Conservation (phyloP, 805 yeast genomes). For the Cyberlindnera misumaiensis region DNA sequence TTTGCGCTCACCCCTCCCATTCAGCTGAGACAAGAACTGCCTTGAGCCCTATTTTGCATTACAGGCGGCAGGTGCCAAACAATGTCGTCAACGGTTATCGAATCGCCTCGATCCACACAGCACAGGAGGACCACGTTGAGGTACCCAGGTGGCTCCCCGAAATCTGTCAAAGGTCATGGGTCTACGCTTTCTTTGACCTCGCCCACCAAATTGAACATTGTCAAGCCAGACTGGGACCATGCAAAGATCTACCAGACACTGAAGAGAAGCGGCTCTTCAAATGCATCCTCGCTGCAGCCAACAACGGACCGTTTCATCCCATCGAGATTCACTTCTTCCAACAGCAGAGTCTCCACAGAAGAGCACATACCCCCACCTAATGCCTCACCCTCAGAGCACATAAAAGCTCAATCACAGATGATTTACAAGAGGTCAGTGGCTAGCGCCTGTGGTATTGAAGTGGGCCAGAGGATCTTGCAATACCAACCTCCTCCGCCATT, state of each 20-base stretch:
- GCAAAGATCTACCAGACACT: constrained; percentile 16
- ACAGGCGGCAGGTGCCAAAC: background rate
- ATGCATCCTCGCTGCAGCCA: constrained; percentile 11
- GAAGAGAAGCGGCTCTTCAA: constrained; percentile 16
- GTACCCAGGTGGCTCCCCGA: constrained; percentile 6
- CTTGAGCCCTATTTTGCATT: constrained; percentile 1
- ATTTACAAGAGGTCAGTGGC: constrained; percentile 79
- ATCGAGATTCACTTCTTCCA: constrained; percentile 40
- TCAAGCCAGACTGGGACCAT: constrained; percentile 31
- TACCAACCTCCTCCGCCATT: constrained; percentile 84
- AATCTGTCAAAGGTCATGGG: constrained; percentile 16
- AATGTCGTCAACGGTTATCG: constrained; percentile 11
- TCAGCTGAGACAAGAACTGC: background rate
- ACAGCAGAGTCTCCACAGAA: constrained; percentile 37
- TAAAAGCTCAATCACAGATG: constrained; percentile 35
- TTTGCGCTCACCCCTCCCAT: too few species aligned
- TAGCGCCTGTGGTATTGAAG: constrained; percentile 85
- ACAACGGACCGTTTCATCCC: constrained; percentile 58
- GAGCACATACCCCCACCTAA: constrained; percentile 36
- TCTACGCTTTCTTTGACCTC: constrained; percentile 36
- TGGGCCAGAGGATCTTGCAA: constrained; percentile 75
- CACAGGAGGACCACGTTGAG: constrained; percentile 6
- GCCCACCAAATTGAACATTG: constrained; percentile 41
- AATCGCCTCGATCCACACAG: constrained; percentile 16
- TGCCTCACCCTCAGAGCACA: constrained; percentile 39